A percentile compares a stretch with the other conserved stretches of the same genome.
Evolutionary conservation across 768 basidiomycete genomes (phyloP).

Genomic region (Zangia roseola): DNA sequence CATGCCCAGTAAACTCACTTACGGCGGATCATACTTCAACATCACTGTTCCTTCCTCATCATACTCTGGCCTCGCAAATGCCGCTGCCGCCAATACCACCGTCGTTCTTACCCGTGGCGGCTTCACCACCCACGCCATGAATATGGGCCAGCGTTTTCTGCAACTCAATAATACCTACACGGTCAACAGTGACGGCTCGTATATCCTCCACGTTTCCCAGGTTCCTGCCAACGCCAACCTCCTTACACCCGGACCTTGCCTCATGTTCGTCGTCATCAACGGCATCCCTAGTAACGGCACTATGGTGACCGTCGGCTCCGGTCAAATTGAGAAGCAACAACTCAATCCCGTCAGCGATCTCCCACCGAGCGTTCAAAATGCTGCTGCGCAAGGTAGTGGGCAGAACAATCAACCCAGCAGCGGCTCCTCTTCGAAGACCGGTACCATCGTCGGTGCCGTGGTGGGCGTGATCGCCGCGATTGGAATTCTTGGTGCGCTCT

Average conservation of each 20-base stretch:
- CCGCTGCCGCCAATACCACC: slow-evolving; percentile 70
- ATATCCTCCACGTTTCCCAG: slow-evolving; percentile 79
- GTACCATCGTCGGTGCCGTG: slow-evolving; percentile 27
- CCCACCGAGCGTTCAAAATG: slow-evolving; percentile 41
- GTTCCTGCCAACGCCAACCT: slow-evolving; percentile 82
- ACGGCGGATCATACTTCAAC: slow-evolving; percentile 84
- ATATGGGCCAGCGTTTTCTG: slow-evolving; percentile 84
- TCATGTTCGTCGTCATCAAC: slow-evolving; percentile 79
- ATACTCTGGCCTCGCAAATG: slow-evolving; percentile 64
- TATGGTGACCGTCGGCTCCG: slow-evolving; percentile 76
- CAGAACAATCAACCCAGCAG: slow-evolving; percentile 9
- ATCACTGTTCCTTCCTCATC: slow-evolving; percentile 64
- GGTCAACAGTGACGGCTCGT: slow-evolving; percentile 72
- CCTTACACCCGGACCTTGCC: slow-evolving; percentile 86
- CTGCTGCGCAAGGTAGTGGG: slow-evolving; percentile 38
- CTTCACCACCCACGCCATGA: slow-evolving; percentile 85
- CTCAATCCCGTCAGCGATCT: slow-evolving; percentile 25
- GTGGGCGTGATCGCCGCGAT: slow-evolving; percentile 32
- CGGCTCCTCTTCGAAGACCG: slow-evolving; percentile 25
- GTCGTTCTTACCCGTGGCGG: slow-evolving; percentile 84
- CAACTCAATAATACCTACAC: slow-evolving; percentile 87
- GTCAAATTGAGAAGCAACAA: slow-evolving; percentile 71
- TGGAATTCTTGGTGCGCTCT: slow-evolving; percentile 29
- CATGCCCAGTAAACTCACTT: slow-evolving; percentile 71
- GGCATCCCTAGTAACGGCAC: slow-evolving; percentile 84